phyloP scores from a whole-genome alignment of 2,329 filamentous ascomycete genomes.

The Fusarium pseudocircinatum region DNA sequence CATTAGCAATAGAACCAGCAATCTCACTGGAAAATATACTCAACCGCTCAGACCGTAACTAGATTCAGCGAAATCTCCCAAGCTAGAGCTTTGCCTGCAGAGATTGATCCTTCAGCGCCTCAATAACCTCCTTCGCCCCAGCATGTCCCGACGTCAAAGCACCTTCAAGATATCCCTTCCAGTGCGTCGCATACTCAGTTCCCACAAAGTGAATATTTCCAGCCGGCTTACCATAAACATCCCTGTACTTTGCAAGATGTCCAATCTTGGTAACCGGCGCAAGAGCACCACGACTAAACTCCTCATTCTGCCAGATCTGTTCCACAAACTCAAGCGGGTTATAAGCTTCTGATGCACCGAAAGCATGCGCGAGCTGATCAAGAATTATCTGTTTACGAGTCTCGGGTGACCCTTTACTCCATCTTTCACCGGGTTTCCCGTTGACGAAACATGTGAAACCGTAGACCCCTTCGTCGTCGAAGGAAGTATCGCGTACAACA shows the following conservation, averaged over 20 bases:
- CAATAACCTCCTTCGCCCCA: constrained; percentile 53
- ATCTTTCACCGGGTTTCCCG: constrained; percentile 49
- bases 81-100: constrained; percentile 13
- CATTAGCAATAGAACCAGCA: neutral
- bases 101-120: constrained; percentile 16
- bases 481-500: constrained; percentile 54
- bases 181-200: constrained; percentile 58
- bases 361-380: constrained; percentile 47
- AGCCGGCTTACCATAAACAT: constrained; percentile 46
- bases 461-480: constrained; percentile 43
- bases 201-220: constrained; percentile 60
- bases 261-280: constrained; percentile 47
- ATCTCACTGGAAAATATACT: no score
- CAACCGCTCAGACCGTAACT: no score
- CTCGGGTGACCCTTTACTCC: constrained; percentile 44
- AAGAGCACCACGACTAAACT: constrained; percentile 48
- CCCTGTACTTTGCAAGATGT: constrained; percentile 41
- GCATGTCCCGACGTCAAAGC: constrained; percentile 56
- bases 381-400: constrained; percentile 47
- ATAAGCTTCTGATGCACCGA: constrained; percentile 35
- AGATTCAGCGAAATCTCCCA: neutral
- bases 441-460: constrained; percentile 55
- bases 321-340: constrained; percentile 45
- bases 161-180: constrained; percentile 64
- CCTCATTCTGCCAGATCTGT: constrained; percentile 48